Percentiles rank a stretch among this genome's conserved stretches.
These are phyloP conservation scores for Wickerhamiella hasegawae DNA, from an alignment of 805 yeast species.

Conservation along the genomic window DNA sequence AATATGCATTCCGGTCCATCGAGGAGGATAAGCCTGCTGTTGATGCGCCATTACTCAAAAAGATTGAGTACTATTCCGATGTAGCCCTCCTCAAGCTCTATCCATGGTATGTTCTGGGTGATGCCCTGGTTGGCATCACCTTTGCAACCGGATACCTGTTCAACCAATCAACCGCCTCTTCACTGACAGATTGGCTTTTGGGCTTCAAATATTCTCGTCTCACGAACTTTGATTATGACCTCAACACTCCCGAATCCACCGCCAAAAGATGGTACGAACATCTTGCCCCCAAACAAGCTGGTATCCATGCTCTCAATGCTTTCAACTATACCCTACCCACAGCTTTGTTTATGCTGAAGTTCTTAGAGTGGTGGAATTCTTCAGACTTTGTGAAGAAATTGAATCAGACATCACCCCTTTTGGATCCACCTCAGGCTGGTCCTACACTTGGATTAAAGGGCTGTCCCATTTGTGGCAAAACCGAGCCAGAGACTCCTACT, in stretches of 20 bases:
- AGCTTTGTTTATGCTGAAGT: constrained; percentile 65
- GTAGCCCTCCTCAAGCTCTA: constrained; percentile 37
- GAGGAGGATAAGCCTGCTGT: constrained; percentile 15
- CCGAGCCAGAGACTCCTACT: constrained; percentile 55
- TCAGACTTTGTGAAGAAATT: constrained; percentile 41
- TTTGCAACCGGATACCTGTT: constrained; percentile 51
- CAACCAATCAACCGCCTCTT: constrained; percentile 47
- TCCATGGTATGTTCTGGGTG: constrained; percentile 37
- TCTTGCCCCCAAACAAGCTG: constrained; percentile 1
- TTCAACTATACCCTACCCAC: constrained; percentile 45
- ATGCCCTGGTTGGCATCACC: constrained; percentile 35
- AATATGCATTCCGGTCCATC: constrained; percentile 34
- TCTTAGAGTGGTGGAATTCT: constrained; percentile 86
- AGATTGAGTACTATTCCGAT: constrained; percentile 18
- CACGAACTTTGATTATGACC: constrained; percentile 18
- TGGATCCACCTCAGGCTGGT: constrained; percentile 15
- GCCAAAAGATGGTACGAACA: constrained; percentile 1
- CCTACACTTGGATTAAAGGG: constrained; percentile 8
- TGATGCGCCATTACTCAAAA: constrained; percentile 11
- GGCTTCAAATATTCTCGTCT: constrained; percentile 52
- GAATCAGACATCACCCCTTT: constrained; percentile 8
- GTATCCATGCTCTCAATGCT: constrained; percentile 4
- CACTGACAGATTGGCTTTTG: constrained; percentile 43
- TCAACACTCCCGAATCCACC: constrained; percentile 4
- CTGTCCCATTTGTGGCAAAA: constrained; percentile 59